These are phyloP conservation scores for Leptographium procerum DNA, from an alignment of 2,329 filamentous ascomycete genomes.

Conservation along the genomic window DNA sequence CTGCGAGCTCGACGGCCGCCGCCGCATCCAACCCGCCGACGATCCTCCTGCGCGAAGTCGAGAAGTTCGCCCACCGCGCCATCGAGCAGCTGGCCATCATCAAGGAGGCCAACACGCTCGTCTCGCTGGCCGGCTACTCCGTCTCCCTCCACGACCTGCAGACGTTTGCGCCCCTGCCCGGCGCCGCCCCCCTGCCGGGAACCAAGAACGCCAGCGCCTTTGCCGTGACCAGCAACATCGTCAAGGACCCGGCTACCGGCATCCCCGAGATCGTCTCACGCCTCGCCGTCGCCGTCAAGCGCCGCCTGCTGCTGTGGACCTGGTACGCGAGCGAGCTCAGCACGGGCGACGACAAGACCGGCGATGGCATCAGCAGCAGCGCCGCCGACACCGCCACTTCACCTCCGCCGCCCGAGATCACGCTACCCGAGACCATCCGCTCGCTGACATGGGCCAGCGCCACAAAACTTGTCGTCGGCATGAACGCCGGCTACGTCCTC, in stretches of 20 bases:
- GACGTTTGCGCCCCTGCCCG: conserved; percentile 59
- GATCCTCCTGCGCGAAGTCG: conserved; percentile 80
- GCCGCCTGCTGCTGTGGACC: conserved; percentile 79
- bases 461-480: conserved; percentile 75
- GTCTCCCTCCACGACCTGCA: conserved; percentile 84
- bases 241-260: conserved; percentile 74
- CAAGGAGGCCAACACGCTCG: conserved; percentile 83
- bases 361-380: neutral
- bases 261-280: conserved; percentile 89
- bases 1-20: conserved; percentile 15
- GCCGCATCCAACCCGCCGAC: conserved; percentile 38
- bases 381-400: conserved; percentile 19
- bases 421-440: conserved; percentile 71
- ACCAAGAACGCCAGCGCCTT: conserved; percentile 86
- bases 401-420: conserved; percentile 68
- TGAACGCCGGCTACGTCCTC: conserved; percentile 84
- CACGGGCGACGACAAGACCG: neutral
- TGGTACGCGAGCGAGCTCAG: conserved; percentile 92
- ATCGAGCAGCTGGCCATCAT: conserved; percentile 92
- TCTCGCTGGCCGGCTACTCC: conserved; percentile 83
- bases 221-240: conserved; percentile 89
- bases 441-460: conserved; percentile 86
- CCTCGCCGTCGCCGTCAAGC: conserved; percentile 84
- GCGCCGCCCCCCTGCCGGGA: conserved; percentile 58
- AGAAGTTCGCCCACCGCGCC: conserved; percentile 82